These are phyloP conservation scores for Ammopiptanthus mongolicus DNA, from an alignment of 306 rosid species.

Conservation along the genomic window DNA sequence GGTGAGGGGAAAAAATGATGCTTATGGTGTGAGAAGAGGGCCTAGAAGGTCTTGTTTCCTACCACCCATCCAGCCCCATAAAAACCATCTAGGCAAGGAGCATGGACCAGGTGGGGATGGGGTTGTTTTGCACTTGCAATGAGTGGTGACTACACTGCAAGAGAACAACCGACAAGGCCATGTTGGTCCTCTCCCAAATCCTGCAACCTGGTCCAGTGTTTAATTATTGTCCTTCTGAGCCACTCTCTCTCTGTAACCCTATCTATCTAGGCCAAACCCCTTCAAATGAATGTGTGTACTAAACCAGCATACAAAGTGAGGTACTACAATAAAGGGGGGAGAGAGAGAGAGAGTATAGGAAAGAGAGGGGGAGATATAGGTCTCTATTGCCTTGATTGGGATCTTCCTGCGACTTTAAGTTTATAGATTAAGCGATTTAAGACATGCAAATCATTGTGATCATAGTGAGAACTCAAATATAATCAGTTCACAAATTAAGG, in stretches of 20 bases:
- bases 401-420: slow-evolving; percentile 42
- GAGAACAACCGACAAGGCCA: slow-evolving; percentile 75
- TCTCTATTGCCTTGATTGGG: slow-evolving; percentile 21
- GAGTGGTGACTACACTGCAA: slow-evolving; percentile 32
- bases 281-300: slow-evolving; percentile 28
- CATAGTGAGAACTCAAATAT: slow-evolving; percentile 10
- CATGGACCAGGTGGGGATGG: not conserved
- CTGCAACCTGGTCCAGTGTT: slow-evolving; percentile 59
- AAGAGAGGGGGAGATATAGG: not conserved
- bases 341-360: not conserved
- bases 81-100: slow-evolving; percentile 34
- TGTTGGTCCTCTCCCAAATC: slow-evolving; percentile 67
- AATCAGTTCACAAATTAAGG: not conserved
- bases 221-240: slow-evolving; percentile 54
- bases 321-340: not conserved
- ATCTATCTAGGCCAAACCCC: not conserved
- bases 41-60: slow-evolving; percentile 55
- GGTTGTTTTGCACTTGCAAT: slow-evolving; percentile 25
- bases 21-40: not conserved
- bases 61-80: slow-evolving; percentile 57
- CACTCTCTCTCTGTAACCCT: slow-evolving; percentile 43
- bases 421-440: not conserved
- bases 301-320: slow-evolving; percentile 14
- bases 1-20: not conserved
- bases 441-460: not conserved